These are phyloP conservation scores for Elaeis guineensis DNA, from an alignment of 176 grass and related monocot species.

Conservation along the genomic window DNA sequence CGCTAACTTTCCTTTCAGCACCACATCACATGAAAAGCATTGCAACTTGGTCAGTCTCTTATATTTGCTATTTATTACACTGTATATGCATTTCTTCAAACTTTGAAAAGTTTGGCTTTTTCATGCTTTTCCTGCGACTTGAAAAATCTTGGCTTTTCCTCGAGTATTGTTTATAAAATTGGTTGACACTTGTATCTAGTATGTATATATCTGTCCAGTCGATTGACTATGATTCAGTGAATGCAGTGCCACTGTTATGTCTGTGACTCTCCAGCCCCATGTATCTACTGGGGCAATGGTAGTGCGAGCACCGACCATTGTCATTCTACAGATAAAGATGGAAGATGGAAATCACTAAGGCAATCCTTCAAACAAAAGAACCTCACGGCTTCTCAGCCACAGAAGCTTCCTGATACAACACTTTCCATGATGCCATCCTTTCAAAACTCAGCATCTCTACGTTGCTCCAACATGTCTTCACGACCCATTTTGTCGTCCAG, in stretches of 20 bases:
- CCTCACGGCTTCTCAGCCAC: constrained; percentile 24
- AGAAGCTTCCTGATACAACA: constrained; percentile 17
- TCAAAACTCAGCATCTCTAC: neutral
- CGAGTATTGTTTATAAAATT: neutral
- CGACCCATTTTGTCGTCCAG: neutral
- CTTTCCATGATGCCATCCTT: neutral
- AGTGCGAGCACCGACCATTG: constrained; percentile 47
- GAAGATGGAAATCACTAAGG: constrained; percentile 50
- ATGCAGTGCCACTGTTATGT: constrained; percentile 99
- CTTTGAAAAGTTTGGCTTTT: too few relatives aligned
- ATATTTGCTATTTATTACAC: too few relatives aligned
- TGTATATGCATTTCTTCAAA: too few relatives aligned
- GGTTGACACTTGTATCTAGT: neutral
- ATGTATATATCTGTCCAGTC: neutral
- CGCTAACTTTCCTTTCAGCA: constrained; percentile 72
- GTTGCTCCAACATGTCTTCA: too few relatives aligned
- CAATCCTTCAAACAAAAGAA: constrained; percentile 37
- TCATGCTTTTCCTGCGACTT: neutral
- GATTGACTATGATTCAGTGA: constrained; percentile 23
- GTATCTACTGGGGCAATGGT: constrained; percentile 62
- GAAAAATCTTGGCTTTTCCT: constrained; percentile 6
- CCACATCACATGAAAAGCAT: constrained; percentile 57
- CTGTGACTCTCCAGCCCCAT: constrained; percentile 79
- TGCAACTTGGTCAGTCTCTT: constrained; percentile 64
- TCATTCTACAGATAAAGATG: constrained; percentile 71